Evolutionary conservation across 2,329 filamentous ascomycete species (phyloP), one percentile per base, ranked within the genome.

Genomic region (Stagonosporopsis cucurbitacearum): DNA sequence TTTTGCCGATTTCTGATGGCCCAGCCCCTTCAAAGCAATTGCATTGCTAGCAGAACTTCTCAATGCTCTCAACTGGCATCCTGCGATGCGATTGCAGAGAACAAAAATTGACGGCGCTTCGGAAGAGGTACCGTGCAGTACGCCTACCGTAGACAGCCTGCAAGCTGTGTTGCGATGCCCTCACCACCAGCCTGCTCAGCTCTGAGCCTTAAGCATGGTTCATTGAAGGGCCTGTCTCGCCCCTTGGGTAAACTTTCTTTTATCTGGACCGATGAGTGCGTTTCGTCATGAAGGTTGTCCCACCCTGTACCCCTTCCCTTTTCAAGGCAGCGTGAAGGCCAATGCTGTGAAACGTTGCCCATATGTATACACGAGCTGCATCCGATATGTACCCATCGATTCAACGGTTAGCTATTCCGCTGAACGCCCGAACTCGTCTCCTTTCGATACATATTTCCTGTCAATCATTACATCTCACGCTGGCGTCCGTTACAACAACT

Each of bases 331-430:
- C 54, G 50, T 60, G 35, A 59, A 57, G 42, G 44, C 52, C 58
- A 58, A 35, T 57, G 59, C 54, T 32, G 62, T 64, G 62, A 30
- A 59, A 64, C 62, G 44, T 51, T 30, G 44, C 44, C 32, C 32
- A 48, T 52, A 51, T 52, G 44, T 52, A 51, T 52, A 51, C 42
- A 52, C 54, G 43, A 57, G 48, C 54, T 52, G 54, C 54, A 39
- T n/a, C 48, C 37, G 37, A 57, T 52, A 48, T 51, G 36, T 48
- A 57, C 48, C 19, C 19, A 57, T 26, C 9, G 36, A 35, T 20
- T 43, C 54, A 44, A 51, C 48, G 35, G 52, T 50, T 50, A 35
- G 42, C 30, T 50, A 23, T 37, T 42, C 44, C 39, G 50, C 25
- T 48, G 37, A 42, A 37, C 23, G 39, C 39, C 28, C 44, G 23